These are phyloP conservation scores for Hypericum androsaemum DNA, from an alignment of 345 rosid species.

Conservation along the genomic window DNA sequence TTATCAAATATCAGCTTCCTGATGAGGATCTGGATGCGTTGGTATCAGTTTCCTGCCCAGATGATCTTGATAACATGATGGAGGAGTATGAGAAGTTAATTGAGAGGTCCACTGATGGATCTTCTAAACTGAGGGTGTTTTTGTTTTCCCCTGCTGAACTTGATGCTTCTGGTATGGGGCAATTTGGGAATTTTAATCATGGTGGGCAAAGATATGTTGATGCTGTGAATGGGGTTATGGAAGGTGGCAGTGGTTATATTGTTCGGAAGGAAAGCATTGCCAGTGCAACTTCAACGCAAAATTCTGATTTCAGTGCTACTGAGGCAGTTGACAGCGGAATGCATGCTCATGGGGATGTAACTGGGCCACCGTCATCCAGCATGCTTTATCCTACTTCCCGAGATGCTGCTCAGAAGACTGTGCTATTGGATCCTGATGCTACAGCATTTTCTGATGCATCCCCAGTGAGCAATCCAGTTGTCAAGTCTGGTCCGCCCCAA, in stretches of 20 bases:
- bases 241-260: conserved; percentile 24
- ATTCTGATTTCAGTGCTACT: conserved; percentile 48
- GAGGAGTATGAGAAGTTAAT: conserved; percentile 63
- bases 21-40: conserved; percentile 80
- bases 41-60: conserved; percentile 61
- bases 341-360: conserved; percentile 29
- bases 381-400: conserved; percentile 25
- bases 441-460: conserved; percentile 29
- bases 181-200: conserved; percentile 42
- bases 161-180: conserved; percentile 36
- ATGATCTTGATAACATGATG: conserved; percentile 80
- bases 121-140: conserved; percentile 62
- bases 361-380: conserved; percentile 24
- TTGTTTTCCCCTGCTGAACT: conserved; percentile 46
- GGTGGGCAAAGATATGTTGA: conserved; percentile 57
- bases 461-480: conserved; percentile 27
- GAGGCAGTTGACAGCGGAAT: conserved; percentile 36
- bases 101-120: conserved; percentile 54
- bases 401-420: conserved; percentile 25
- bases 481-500: conserved; percentile 29
- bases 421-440: conserved; percentile 24
- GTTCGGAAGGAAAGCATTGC: conserved; percentile 52
- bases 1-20: conserved; percentile 70
- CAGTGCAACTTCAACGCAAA: conserved; percentile 54
- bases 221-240: conserved; percentile 50